Base-by-base conservation (phyloP, 495 filamentous ascomycete genomes). In the Geoglossum glabrum region DNA sequence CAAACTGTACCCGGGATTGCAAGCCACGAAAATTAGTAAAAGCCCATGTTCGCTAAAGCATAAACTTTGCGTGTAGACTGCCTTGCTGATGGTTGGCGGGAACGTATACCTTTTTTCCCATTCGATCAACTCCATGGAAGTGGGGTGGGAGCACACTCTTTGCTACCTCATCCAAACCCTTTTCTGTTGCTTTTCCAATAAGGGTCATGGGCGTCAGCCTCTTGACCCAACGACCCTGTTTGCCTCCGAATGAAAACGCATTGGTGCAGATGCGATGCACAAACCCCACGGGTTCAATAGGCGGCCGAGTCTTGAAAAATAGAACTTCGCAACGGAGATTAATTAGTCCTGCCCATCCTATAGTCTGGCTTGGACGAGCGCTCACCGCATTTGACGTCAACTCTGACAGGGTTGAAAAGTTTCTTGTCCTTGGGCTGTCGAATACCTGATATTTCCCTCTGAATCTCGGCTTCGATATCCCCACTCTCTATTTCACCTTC, bases 391-490 rank as follows among this genome's bases (percentile, higher is more conserved):
- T 84, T 80, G 40, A 88, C 76, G 52, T 90, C 82, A 57, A 93
- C 65, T 60, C 76, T 81, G 38, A 94, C 73, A 3, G 77, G 72
- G 56, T 71, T 77, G 67, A 85, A 93, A 56, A 73, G 63, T 56
- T 60, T 69, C 66, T 65, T 66, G 66, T 60, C 65, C 62, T 15
- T 69, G 65, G 64, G 72, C 51, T 78, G 72, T 40, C 80, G 79
- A 59, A 94, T 71, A 0, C 71, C 77, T 13, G 75, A 78, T 7
- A 95, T 69, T 68, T 95, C 92, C 63, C 79, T 84, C 67, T 77
- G 70, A 61, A 96, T 94, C 45, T 86, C 80, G 0, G 79, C 76
- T 63, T 95, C 92, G 64, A 98, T 92, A 61, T 94, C 87, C 34
- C 74, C 72, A 1, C 17, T 43, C 25, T 33, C 57, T 31, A 33